These are phyloP conservation scores for Ustilago trichophora DNA, from an alignment of 1,284 basidiomycete species.

Conservation along the genomic window DNA sequence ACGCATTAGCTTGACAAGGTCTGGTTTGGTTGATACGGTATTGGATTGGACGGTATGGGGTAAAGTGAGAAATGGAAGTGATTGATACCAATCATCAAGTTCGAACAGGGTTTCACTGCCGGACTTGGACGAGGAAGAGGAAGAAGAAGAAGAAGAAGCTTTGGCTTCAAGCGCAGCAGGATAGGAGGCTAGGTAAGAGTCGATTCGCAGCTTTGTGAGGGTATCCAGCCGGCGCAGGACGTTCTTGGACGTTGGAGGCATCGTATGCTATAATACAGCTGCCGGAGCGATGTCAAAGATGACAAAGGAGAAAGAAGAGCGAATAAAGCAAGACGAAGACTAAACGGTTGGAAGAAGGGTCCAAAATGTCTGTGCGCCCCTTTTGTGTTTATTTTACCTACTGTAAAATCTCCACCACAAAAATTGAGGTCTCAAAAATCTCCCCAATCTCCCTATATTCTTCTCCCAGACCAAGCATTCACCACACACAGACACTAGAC, in stretches of 20 bases:
- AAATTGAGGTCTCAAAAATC: background rate
- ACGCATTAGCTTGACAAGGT: constrained; percentile 19
- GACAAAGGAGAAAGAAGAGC: background rate
- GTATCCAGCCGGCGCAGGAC: background rate
- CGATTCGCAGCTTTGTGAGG: background rate
- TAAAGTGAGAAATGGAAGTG: background rate
- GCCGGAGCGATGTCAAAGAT: too few species aligned
- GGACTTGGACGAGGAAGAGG: background rate
- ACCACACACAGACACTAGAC: too few species aligned
- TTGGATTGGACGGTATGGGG: too few species aligned
- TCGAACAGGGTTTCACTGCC: background rate
- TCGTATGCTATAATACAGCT: too few species aligned
- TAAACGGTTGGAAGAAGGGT: too few species aligned
- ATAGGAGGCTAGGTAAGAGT: background rate
- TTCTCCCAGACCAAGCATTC: too few species aligned
- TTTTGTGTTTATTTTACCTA: too few species aligned
- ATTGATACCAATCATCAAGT: constrained; percentile 24
- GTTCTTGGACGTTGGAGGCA: background rate
- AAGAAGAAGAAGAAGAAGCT: too few species aligned
- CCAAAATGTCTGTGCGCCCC: too few species aligned
- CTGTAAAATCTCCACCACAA: background rate
- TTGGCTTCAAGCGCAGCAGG: constrained; percentile 1
- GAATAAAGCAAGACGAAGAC: too few species aligned
- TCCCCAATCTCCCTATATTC: too few species aligned
- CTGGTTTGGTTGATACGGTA: constrained; percentile 11